Base-by-base conservation (phyloP, 1,284 basidiomycete species). In the Phellopilus nigrolimitatus region DNA sequence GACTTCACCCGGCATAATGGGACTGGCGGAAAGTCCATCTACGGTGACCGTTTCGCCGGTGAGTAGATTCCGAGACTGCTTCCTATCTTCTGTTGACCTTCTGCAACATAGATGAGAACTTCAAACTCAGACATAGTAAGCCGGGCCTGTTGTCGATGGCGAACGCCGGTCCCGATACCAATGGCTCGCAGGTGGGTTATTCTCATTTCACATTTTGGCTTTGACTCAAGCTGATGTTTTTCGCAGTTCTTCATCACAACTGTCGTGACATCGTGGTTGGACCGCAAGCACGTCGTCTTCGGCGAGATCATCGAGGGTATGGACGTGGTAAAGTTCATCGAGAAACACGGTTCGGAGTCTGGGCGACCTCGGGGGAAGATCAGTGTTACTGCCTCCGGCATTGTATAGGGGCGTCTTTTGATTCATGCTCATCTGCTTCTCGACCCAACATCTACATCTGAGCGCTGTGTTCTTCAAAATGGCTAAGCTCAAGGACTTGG, bases 31-130 rank as follows among this genome's bases (percentile, higher is more conserved):
- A 87, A 86, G 69, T 91, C 86, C 22, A 97, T 98, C 69, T 97
- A 95, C 61, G 94, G 95, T 58, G 78, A 81, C 59, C 91, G 88
- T 64, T 92, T 89, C 58, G 68, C 60, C n/a, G 86, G 85, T 84
- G 47, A 55, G 71, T 59, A 12, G 41, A 8, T 24, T 46, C 8
- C 3, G n/a, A n/a, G n/a, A n/a, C n/a, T n/a, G n/a, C n/a, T n/a
- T n/a, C n/a, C n/a, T n/a, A n/a, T n/a, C n/a, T n/a, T n/a, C n/a
- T n/a, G n/a, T n/a, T n/a, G n/a, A n/a, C n/a, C n/a, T n/a, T n/a
- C n/a, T n/a, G n/a, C n/a, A n/a, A n/a, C n/a, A n/a, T n/a, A 79
- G 94, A 97, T 63, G 94, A 97, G 71, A 91, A 88, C 71, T 97
- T 97, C 67, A 54, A 68, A 31, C 57, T 84, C 50, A 88, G 86